A percentile compares a stretch with the other conserved stretches of the same genome.
These are phyloP conservation scores for Boletus calvinii DNA, from an alignment of 1,284 basidiomycete species.

Conservation along the genomic window DNA sequence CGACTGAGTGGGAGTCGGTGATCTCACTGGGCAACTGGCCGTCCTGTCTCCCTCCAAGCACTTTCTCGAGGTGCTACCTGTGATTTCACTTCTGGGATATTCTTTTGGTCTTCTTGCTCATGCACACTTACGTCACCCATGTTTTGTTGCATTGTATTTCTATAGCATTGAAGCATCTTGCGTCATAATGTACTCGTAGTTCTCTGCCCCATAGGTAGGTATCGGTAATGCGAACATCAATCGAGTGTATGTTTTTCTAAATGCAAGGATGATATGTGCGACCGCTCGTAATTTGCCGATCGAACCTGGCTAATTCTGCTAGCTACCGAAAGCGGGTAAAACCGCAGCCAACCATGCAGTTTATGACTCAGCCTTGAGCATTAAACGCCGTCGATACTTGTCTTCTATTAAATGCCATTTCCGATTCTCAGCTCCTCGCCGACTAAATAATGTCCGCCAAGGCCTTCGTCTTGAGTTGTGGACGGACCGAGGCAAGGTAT, in stretches of 20 bases:
- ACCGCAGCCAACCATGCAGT: neutral
- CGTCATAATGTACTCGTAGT: slow-evolving; percentile 26
- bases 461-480: slow-evolving; percentile 17
- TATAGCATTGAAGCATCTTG: slow-evolving; percentile 18
- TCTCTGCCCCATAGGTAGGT: slow-evolving; percentile 12
- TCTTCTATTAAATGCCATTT: slow-evolving; percentile 31
- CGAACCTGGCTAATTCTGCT: neutral
- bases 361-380: slow-evolving; percentile 1
- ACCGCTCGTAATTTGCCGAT: neutral
- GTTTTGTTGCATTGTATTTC: slow-evolving; percentile 5
- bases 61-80: slow-evolving; percentile 74
- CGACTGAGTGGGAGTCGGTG: slow-evolving; percentile 63
- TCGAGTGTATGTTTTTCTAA: slow-evolving; percentile 9
- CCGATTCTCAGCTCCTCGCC: slow-evolving; percentile 30
- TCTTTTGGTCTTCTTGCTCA: slow-evolving; percentile 20
- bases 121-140: slow-evolving; percentile 1
- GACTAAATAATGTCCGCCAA: slow-evolving; percentile 26
- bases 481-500: slow-evolving; percentile 11
- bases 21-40: slow-evolving; percentile 69
- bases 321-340: neutral
- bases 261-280: neutral
- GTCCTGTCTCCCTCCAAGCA: slow-evolving; percentile 69
- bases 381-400: slow-evolving; percentile 18
- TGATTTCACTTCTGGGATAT: slow-evolving; percentile 29
- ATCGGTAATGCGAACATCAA: slow-evolving; percentile 21